Percentiles rank a stretch among this genome's conserved stretches.
phyloP scores from a whole-genome alignment of 2,329 filamentous ascomycete genomes.

The Cladosporium cucumerinum region DNA sequence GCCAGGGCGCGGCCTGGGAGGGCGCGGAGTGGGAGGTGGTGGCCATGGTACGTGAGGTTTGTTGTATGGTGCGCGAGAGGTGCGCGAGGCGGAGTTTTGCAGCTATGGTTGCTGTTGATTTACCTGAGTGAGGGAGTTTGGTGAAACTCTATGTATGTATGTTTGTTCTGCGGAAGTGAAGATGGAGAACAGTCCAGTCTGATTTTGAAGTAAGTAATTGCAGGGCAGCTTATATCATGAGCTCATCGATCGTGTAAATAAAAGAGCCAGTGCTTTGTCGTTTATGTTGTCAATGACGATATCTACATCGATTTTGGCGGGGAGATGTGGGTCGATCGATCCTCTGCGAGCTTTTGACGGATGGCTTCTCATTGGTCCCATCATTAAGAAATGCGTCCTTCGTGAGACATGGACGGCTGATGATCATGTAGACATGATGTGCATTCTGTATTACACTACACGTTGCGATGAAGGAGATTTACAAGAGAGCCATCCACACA shows the following conservation, averaged over 20 bases:
- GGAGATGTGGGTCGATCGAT: neutral
- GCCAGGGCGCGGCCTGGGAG: constrained; percentile 50
- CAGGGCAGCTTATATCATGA: neutral
- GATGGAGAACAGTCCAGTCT: neutral
- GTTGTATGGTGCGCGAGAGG: constrained; percentile 32
- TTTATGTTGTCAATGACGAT: constrained; percentile 11
- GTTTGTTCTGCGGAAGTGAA: neutral
- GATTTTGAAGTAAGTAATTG: neutral
- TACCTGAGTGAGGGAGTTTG: neutral
- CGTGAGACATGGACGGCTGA: neutral
- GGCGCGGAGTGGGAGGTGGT: constrained; percentile 37
- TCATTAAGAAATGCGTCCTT: neutral
- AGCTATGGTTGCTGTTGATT: constrained; percentile 30
- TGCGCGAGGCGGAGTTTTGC: constrained; percentile 38
- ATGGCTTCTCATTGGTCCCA: neutral
- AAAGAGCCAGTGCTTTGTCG: neutral
- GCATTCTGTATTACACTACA: neutral
- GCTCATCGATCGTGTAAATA: constrained; percentile 12
- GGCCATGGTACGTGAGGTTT: constrained; percentile 41
- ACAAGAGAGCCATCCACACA: neutral
- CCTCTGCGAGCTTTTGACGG: neutral
- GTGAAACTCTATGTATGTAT: neutral
- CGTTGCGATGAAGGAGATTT: neutral
- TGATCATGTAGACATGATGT: neutral
- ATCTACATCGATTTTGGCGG: neutral